Evolutionary conservation across 1,284 basidiomycete species (phyloP), one percentile per base, ranked within the genome.

Genomic region (Pseudozyma sp.): DNA sequence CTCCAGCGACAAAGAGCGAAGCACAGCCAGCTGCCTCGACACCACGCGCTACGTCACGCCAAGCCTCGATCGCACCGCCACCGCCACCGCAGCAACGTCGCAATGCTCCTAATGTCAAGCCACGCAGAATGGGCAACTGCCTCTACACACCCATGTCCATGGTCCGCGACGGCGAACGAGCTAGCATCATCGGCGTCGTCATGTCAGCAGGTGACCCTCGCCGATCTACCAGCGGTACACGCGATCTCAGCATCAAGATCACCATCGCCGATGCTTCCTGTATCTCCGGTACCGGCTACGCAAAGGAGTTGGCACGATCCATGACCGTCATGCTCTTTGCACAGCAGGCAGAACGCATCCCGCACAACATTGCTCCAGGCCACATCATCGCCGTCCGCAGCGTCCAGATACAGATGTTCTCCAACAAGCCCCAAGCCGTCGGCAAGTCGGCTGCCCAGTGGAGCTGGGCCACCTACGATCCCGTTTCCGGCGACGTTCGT

Each of bases 131-230:
- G 61, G 71, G 71, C 62, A 75, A 70, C 33, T 64, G 62, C 63
- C 44, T 67, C 49, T 80, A 80, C 37, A 78, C 76, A 1, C 71
- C 74, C 10, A 65, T 80, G 35, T 54, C 61, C 14, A 56, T 66
- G 61, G 54, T 75, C 19, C 68, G 62, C 10, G 62, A 69, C 17
- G 68, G 66, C 24, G 56, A 68, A 42, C 47, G 60, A 2, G 74
- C 67, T 17, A 76, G 73, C 60, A 51, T 78, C 42, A 61, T 78
- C 40, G 78, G 78, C 31, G 63, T 80, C 16, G 68, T 74, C 4
- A 44, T 75, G 6, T 59, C 53, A 24, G 59, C 64, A 31, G 68
- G 68, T 16, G 66, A 61, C 14, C 64, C 67, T 48, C 76, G 74
- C 16, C 52, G 65, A n/a, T 75, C 71, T 4, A 40, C 62, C 16